Base-by-base conservation (phyloP, 768 basidiomycete genomes). In the Xerocomellus amylosporus region DNA sequence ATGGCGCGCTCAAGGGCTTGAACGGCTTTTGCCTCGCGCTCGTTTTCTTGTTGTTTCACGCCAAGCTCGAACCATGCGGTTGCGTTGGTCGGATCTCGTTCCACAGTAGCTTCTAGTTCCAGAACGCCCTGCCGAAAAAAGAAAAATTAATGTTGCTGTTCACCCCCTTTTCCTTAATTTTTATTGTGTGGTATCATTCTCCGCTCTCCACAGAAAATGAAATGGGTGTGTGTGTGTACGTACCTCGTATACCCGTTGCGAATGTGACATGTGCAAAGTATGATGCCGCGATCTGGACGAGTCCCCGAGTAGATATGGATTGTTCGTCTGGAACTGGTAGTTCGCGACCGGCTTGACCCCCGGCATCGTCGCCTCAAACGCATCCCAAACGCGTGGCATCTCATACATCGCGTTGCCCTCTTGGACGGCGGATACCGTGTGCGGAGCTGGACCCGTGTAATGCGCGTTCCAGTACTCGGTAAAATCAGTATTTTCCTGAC, bases 31-130 rank as follows among this genome's bases (percentile, higher is more conserved):
- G 81, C 79, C 73, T 99, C 97, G 15, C 95, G 85, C 70, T 99
- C 97, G 68, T 95, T 97, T 72, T 97, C 95, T 71, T 99, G 97
- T 66, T 98, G 97, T 71, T 91, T 94, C 46, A 99, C 86, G 24
- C 97, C 97, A 46, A 98, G 85, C 60, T 88, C 83, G 66, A 82
- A 95, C 97, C 97, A 99, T 9, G 86, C 87, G 34, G 72, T 60
- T 5, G 89, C 84, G 61, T 89, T 81, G 9, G 68, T 73, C 56
- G 87, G 84, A 62, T 93, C 81, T 38, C 79, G 81, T 65, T 96
- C 91, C 14, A 96, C 93, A 24, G 79, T 80, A 8, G 96, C 96
- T 74, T 99, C 96, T 13, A 93, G 77, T 68, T 93, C 88, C 30
- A 98, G 76, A 9, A 98, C 84, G 60, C 80, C 88, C 93, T 98